Conservation (phyloP, 2,329 filamentous ascomycete genomes). For the Colletotrichum melonis region DNA sequence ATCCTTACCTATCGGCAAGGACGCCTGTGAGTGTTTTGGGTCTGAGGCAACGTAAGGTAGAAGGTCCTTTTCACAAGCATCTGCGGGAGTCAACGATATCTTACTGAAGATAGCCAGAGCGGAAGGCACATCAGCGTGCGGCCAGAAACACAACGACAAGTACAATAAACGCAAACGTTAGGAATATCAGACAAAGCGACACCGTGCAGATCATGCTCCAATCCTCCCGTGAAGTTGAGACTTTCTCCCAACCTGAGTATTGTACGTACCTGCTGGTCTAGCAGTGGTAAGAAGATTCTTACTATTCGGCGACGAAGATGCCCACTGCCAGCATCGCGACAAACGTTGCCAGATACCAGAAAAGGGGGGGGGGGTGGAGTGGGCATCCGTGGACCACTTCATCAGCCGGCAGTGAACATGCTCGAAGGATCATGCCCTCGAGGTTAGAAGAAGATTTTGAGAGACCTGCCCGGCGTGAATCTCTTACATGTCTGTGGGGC, state of each 20-base stretch:
- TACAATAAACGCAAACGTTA: background rate
- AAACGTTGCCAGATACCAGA: too few relatives aligned
- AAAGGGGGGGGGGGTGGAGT: too few relatives aligned
- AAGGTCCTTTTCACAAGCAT: background rate
- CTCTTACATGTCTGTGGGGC: too few relatives aligned
- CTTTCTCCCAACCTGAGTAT: background rate
- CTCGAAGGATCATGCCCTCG: too few relatives aligned
- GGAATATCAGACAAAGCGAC: background rate
- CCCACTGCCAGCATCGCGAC: background rate
- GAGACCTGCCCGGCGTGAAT: too few relatives aligned
- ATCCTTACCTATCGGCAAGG: background rate
- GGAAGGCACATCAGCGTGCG: background rate
- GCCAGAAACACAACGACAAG: background rate
- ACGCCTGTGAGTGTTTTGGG: background rate
- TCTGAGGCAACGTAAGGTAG: background rate
- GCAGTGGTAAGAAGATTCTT: background rate
- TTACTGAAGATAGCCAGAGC: background rate
- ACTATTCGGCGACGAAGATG: background rate
- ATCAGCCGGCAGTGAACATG: too few relatives aligned
- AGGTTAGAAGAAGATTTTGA: too few relatives aligned
- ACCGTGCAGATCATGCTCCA: background rate
- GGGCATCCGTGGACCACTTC: too few relatives aligned
- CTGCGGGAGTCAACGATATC: background rate
- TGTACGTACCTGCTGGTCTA: background rate
- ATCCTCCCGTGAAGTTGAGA: background rate